Evolutionary conservation across 163 green algal species (phyloP), one percentile per base, ranked within the genome.

Genomic region (Coccomyxa subellipsoidea): DNA sequence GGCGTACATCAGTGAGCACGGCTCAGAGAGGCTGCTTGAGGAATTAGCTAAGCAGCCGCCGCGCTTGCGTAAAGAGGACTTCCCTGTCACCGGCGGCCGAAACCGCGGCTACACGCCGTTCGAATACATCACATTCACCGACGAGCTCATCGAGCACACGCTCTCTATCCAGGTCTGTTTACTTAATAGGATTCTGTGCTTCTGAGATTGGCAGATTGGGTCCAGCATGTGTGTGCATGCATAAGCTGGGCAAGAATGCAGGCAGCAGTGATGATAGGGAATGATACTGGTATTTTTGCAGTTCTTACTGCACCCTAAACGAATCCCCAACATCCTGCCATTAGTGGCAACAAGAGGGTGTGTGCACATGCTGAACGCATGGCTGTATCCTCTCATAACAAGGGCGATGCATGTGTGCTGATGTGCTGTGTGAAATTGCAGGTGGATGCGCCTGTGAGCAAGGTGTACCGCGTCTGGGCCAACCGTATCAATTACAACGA

Each of bases 91-190:
- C 4, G 47, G 47, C 47, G 47, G 47, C 47, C 47, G 47, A 18
- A 73, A 34, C 29, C 66, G 21, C 21, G 66, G 83, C 47, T 92
- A 91, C 81, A 91, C 88, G 2, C 88, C 88, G 0, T 91, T 90
- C 40, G 87, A 92, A 39, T 80, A 88, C 31, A 81, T 91, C 27
- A 75, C 84, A 25, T 91, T 88, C 75, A 82, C 70, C 4, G 83
- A 88, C 27, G 47, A 59, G 47, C 47, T 8, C 5, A 59, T 59
- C 47, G 15, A 59, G 47, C 47, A 59, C 47, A 59, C 5, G 47
- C 47, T 59, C 4, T 21, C 47, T 18, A 18, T 59, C 15, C 47
- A 59, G 47, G 47, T 59, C 8, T 59, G 4, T 59, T 8, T 59
- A 7, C 15, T 2, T 59, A 21, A 7, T 7, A 8, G 23, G 21